Evolutionary conservation across 768 basidiomycete species (phyloP), one percentile per base, ranked within the genome.

Genomic region (Pisolithus tinctorius): DNA sequence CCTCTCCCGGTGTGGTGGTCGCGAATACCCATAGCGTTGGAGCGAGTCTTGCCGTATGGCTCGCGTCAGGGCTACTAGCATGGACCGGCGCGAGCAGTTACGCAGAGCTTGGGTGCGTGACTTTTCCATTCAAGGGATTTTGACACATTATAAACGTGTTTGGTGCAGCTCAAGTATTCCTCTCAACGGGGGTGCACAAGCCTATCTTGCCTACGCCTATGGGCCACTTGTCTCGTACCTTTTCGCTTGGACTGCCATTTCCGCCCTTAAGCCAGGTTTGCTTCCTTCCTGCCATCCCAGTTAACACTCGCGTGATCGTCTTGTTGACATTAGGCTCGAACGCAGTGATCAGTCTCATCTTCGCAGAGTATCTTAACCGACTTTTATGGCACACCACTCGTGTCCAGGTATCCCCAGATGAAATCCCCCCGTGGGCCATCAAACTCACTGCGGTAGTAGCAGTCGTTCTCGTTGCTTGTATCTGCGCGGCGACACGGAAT

Each of bases 51-150:
- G 34, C 77, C 16, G 88, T 96, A 4, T 97, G 95, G 94, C 56
- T 89, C 6, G 71, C 77, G 3, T 85, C 89, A 49, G 95, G 93
- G 6, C 49, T 94, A 23, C 72, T 98, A 9, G 90, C 81, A 6
- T 97, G 94, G 95, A 96, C 95, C 3, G 95, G 95, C 17, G 93
- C 92, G 26, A 93, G 89, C 66, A 93, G 89, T 63, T 96, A 85
- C 64, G 92, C 92, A 8, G 93, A 96, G 67, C 74, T 96, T 52
- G 95, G 94, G 47, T 85, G 84, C 40, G 87, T 14, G 14, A 69
- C 6, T 43, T 7, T 37, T 16, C 29, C 38, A 1, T 11, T 16
- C 45, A 0, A 0, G n/a, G 2, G 6, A 31, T 40, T 3, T 9
- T 25, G 44, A 3, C 5, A 13, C 11, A 2, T 20, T 45, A 20